Evolutionary conservation across 139 green algal genomes (phyloP).

Genomic region (Tetraselmis striata): DNA sequence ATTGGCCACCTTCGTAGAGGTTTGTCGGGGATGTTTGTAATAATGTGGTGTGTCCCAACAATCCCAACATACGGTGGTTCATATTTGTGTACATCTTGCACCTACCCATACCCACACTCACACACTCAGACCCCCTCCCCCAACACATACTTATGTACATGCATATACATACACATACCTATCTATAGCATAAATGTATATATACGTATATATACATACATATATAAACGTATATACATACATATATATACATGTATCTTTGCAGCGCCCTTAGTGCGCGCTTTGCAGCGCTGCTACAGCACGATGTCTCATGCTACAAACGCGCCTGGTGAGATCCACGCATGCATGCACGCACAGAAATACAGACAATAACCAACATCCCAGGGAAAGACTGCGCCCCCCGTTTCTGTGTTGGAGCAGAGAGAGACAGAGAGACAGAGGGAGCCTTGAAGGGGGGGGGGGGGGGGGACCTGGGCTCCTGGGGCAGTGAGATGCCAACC

Average conservation of each 20-base stretch:
- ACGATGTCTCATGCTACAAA: background rate
- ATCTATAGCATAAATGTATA: background rate
- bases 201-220: background rate
- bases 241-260: background rate
- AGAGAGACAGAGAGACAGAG: conserved; percentile 36
- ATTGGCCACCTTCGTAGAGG: too few relatives aligned
- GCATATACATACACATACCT: background rate
- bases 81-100: background rate
- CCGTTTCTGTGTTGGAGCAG: conserved; percentile 8
- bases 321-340: background rate
- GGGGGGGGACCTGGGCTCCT: background rate
- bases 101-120: background rate
- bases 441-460: too few relatives aligned
- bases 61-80: background rate
- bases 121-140: too few relatives aligned
- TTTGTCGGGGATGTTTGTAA: too few relatives aligned
- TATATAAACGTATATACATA: background rate
- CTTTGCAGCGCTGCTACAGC: background rate
- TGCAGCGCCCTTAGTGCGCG: too few relatives aligned
- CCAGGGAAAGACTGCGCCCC: conserved; percentile 13
- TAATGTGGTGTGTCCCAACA: too few relatives aligned
- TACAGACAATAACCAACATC: background rate
- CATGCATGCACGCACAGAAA: background rate
- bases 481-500: background rate
- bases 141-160: background rate